Evolutionary conservation across 192 early-diverging fungal genomes (phyloP), one percentile per base, ranked within the genome.

Genomic region (Gaertneriomyces sp.): DNA sequence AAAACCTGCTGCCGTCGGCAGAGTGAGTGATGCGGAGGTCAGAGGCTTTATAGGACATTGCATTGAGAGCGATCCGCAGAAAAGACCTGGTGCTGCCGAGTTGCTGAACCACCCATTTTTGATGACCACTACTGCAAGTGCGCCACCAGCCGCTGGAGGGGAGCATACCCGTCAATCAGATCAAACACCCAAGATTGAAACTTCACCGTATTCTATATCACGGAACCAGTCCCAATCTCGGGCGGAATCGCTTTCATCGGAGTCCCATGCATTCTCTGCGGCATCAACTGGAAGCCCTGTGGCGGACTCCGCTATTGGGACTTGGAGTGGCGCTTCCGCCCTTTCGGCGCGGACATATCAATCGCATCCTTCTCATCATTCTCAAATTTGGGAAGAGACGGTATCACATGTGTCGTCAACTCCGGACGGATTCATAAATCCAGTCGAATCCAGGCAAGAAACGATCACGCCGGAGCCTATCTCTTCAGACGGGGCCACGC

Each of bases 21-120:
- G 86, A 66, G 77, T 92, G 3, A 70, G 74, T 38, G 88, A 89
- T 61, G 54, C 55, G 17, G 88, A 90, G 66, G 88, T 79, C n/a
- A 41, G 81, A 16, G 63, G 77, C 39, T 87, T 92, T 40, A 88
- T 92, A 59, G 82, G 87, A 19, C 72, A 77, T 43, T 92, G 90
- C 70, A 75, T 89, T 14, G 73, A 78, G 38, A 79, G 73, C 54
- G 78, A 91, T 59, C 79, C 73, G 7, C 41, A 43, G 9, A 12
- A 64, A 39, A 69, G 82, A 20, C 82, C 82, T 9, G 61, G 74
- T 4, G 82, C 80, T 5, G 68, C 58, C 14, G 76, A 85, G 40
- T 66, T 85, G 11, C 60, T 85, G 16, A 9, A 45, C 5, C 78
- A 85, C 51, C 76, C 79, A 8, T 85, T 80, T 53, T 25, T 84